Conservation (phyloP, 805 yeast species). For the Barnettozyma wickerhamii region DNA sequence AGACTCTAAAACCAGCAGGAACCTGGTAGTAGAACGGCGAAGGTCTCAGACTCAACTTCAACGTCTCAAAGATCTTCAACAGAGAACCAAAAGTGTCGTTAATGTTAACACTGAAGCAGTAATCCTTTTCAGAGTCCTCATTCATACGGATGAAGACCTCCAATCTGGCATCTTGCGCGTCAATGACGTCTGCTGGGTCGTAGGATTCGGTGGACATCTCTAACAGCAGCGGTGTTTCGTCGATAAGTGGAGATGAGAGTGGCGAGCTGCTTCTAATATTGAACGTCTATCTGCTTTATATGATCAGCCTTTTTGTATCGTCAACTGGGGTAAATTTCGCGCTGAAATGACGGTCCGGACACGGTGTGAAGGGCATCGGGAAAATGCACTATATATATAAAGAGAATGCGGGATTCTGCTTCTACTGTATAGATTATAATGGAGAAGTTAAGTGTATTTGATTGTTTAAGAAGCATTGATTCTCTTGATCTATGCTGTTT, state of each 20-base stretch:
- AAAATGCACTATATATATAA: no score
- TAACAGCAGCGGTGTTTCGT: neutral
- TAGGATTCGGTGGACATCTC: slow-evolving; percentile 6
- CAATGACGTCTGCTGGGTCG: slow-evolving; percentile 18
- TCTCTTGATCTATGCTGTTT: no score
- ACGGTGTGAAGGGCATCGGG: no score
- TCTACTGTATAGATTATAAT: no score
- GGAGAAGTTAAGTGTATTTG: no score
- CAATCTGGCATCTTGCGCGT: slow-evolving; percentile 23
- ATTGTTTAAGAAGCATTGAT: no score
- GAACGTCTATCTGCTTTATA: no score
- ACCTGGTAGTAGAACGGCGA: slow-evolving; percentile 59
- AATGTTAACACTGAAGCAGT: slow-evolving; percentile 72
- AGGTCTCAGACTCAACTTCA: slow-evolving; percentile 80
- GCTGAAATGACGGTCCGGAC: no score
- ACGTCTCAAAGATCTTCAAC: slow-evolving; percentile 51
- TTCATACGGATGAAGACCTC: slow-evolving; percentile 65
- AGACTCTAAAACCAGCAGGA: slow-evolving; percentile 64
- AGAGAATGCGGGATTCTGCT: no score
- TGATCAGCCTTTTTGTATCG: neutral
- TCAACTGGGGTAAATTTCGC: slow-evolving; percentile 3
- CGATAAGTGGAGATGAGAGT: no score
- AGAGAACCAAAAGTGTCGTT: slow-evolving; percentile 57
- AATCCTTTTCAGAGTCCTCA: slow-evolving; percentile 81
- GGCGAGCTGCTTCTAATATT: neutral